phyloP scores from a whole-genome alignment of 805 yeast species.

The Metschnikowia shivogae region DNA sequence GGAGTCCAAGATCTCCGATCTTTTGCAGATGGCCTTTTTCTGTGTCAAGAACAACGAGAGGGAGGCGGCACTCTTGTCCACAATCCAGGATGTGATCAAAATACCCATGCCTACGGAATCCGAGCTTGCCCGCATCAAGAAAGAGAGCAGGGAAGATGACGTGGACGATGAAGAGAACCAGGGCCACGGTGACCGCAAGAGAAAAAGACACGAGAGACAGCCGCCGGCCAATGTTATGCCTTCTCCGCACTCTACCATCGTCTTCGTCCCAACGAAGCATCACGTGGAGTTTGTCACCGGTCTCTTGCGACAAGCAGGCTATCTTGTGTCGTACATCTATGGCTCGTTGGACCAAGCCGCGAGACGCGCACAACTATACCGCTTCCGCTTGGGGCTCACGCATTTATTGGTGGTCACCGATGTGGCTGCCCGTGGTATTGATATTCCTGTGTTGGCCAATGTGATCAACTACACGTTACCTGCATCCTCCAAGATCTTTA shows the following conservation, averaged over 20 bases:
- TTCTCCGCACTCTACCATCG: constrained; percentile 79
- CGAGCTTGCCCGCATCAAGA: constrained; percentile 50
- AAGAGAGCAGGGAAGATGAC: constrained; percentile 52
- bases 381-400: constrained; percentile 81
- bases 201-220: constrained; percentile 46
- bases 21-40: constrained; percentile 85
- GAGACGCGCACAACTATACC: constrained; percentile 79
- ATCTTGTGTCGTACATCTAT: constrained; percentile 82
- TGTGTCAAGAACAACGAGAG: constrained; percentile 79
- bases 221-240: constrained; percentile 85
- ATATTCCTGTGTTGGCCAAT: constrained; percentile 93
- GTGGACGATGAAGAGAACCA: constrained; percentile 30
- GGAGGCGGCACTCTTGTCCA: constrained; percentile 75
- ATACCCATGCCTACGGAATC: constrained; percentile 77
- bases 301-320: constrained; percentile 72
- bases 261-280: constrained; percentile 95
- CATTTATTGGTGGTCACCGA: constrained; percentile 93
- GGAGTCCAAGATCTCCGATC: constrained; percentile 84
- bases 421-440: constrained; percentile 98
- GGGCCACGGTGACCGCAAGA: constrained; percentile 25
- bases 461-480: constrained; percentile 91
- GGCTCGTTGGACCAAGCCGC: constrained; percentile 96
- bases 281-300: constrained; percentile 89
- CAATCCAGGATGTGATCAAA: constrained; percentile 81
- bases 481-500: constrained; percentile 85